A percentile compares a stretch with the other conserved stretches of the same genome.
Evolutionary conservation across 352 stramenopile genomes (phyloP).

Genomic region (Phytophthora cactorum): DNA sequence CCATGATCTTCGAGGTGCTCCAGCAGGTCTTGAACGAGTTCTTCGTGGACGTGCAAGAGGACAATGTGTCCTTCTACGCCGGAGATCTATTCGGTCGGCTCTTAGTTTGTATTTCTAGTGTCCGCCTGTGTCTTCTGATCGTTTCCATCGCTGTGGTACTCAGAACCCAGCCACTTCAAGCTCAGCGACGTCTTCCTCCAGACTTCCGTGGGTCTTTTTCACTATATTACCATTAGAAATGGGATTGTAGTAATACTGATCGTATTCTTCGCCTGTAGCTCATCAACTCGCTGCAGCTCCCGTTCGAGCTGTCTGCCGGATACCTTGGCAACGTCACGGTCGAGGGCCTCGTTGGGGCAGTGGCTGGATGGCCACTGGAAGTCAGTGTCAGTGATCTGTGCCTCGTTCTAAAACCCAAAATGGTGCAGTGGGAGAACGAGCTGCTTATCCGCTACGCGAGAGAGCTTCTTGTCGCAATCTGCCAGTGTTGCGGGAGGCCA

Average conservation of each 20-base stretch:
- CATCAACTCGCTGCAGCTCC: constrained; percentile 70
- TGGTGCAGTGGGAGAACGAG: constrained; percentile 72
- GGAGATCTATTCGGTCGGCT: constrained; percentile 73
- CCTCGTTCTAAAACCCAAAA: constrained; percentile 63
- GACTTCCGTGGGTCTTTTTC: constrained; percentile 43
- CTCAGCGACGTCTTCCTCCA: constrained; percentile 70
- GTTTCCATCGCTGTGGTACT: neutral
- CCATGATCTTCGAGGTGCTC: constrained; percentile 66
- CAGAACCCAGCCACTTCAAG: constrained; percentile 72
- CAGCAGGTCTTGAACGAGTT: constrained; percentile 68
- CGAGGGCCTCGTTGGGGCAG: constrained; percentile 63
- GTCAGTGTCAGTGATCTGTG: constrained; percentile 63
- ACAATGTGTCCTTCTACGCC: constrained; percentile 68
- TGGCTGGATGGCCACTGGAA: constrained; percentile 61
- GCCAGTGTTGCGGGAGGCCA: constrained; percentile 53
- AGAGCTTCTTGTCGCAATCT: constrained; percentile 63
- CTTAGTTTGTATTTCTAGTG: neutral
- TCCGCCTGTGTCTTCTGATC: constrained; percentile 1
- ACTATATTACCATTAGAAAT: neutral
- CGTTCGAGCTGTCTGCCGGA: constrained; percentile 66
- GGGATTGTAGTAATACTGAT: neutral
- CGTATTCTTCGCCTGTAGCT: constrained; percentile 30
- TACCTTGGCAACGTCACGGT: constrained; percentile 76
- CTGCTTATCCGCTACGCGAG: constrained; percentile 74
- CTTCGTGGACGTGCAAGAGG: constrained; percentile 64